phyloP scores from a whole-genome alignment of 1,139 yeast genomes.

The Meyerozyma sp. region DNA sequence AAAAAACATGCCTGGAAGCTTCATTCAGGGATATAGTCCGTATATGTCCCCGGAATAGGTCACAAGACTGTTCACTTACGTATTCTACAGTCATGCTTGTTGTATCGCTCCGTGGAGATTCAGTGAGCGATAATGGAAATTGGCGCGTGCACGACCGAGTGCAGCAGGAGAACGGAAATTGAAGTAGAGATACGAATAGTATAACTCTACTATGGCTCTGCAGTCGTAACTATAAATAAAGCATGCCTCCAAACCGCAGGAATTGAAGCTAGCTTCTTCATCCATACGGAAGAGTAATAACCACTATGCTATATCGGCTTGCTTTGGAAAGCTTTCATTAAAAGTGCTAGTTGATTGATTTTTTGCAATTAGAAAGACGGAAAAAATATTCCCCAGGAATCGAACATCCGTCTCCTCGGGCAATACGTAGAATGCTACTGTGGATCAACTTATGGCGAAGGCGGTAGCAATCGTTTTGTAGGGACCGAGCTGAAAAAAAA shows the following conservation, averaged over 20 bases:
- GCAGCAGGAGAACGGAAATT: background rate
- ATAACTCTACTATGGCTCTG: no score
- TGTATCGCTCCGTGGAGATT: constrained; percentile 1
- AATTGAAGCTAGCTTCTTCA: constrained; percentile 42
- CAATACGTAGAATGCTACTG: no score
- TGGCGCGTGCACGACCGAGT: background rate
- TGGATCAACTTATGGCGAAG: no score
- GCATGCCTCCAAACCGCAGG: constrained; percentile 36
- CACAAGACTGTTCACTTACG: constrained; percentile 9
- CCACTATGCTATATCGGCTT: constrained; percentile 26
- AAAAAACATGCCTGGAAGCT: background rate
- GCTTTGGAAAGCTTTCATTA: no score
- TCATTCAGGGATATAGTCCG: background rate
- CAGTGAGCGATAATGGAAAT: background rate
- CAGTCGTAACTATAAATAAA: constrained; percentile 6
- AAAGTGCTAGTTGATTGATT: no score
- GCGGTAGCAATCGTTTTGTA: no score
- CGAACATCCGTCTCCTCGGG: no score
- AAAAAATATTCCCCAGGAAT: no score
- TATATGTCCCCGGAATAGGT: background rate
- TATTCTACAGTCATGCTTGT: constrained; percentile 14
- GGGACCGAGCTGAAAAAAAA: constrained; percentile 7
- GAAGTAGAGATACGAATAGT: background rate
- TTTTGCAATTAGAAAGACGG: no score
- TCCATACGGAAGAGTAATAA: constrained; percentile 43